A percentile compares a stretch with the other conserved stretches of the same genome.
These are phyloP conservation scores for Cucumis cinereus DNA, from an alignment of 306 rosid genomes.

Conservation along the genomic window DNA sequence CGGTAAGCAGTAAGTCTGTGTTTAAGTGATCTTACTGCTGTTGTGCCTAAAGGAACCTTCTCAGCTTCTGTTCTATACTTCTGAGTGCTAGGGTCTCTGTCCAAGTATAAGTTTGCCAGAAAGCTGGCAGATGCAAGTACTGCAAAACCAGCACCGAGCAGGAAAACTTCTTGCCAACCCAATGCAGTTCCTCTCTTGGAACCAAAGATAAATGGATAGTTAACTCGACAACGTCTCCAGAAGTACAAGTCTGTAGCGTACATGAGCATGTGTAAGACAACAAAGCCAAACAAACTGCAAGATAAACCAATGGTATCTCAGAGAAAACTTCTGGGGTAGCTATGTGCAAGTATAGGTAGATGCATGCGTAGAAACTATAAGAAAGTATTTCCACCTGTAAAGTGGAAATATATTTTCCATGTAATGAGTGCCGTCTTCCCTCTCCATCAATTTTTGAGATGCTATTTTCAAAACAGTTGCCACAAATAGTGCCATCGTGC, in stretches of 20 bases:
- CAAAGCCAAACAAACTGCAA: slow-evolving; percentile 54
- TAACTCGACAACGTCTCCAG: slow-evolving; percentile 56
- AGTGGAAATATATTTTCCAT: slow-evolving; percentile 64
- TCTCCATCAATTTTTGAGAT: slow-evolving; percentile 20
- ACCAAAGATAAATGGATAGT: slow-evolving; percentile 68
- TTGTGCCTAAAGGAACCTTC: slow-evolving; percentile 51
- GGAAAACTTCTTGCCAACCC: slow-evolving; percentile 39
- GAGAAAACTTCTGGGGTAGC: slow-evolving; percentile 1
- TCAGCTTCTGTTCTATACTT: slow-evolving; percentile 37
- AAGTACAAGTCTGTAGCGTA: slow-evolving; percentile 50
- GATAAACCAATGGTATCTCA: slow-evolving; percentile 13
- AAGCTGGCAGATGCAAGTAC: slow-evolving; percentile 49
- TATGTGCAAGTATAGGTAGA: neutral
- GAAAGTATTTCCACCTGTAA: slow-evolving; percentile 29
- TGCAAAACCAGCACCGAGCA: slow-evolving; percentile 55
- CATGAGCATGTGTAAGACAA: slow-evolving; percentile 56
- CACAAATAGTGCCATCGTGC: slow-evolving; percentile 31
- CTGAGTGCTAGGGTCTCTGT: slow-evolving; percentile 25
- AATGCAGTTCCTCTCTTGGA: slow-evolving; percentile 59
- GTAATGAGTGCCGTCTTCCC: slow-evolving; percentile 21
- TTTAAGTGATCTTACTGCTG: slow-evolving; percentile 33
- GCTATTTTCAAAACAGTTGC: slow-evolving; percentile 33
- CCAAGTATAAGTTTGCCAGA: slow-evolving; percentile 59
- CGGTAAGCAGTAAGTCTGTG: neutral
- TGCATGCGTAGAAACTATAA: neutral